Percentiles rank a stretch among this genome's conserved stretches.
phyloP scores from a whole-genome alignment of 805 yeast species.

The Metschnikowia hibisci region DNA sequence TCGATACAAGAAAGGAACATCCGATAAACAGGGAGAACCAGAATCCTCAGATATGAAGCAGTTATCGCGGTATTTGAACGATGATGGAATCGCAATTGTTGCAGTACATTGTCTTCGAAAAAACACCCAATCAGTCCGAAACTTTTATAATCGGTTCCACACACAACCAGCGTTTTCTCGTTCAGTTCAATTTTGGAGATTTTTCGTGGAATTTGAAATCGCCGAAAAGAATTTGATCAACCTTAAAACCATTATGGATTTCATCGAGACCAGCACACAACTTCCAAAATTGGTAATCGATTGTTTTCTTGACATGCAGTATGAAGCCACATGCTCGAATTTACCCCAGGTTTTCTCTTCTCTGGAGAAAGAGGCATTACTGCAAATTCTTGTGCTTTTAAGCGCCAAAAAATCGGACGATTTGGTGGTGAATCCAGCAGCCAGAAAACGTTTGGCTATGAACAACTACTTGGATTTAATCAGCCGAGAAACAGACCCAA shows the following conservation, averaged over 20 bases:
- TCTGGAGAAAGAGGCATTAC: slow-evolving; percentile 15
- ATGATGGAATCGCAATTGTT: slow-evolving; percentile 37
- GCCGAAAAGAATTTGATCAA: slow-evolving; percentile 41
- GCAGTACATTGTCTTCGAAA: slow-evolving; percentile 23
- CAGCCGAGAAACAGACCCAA: slow-evolving; percentile 8
- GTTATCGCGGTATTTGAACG: slow-evolving; percentile 34
- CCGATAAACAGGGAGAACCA: slow-evolving; percentile 1
- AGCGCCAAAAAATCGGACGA: slow-evolving; percentile 27
- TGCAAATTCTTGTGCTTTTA: slow-evolving; percentile 12
- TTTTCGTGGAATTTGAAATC: slow-evolving; percentile 51
- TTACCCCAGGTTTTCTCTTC: slow-evolving; percentile 18
- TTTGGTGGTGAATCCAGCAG: slow-evolving; percentile 23
- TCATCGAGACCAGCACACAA: slow-evolving; percentile 42
- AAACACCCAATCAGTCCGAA: slow-evolving; percentile 18
- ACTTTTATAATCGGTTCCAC: slow-evolving; percentile 29
- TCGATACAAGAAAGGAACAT: slow-evolving; percentile 11
- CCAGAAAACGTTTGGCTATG: slow-evolving; percentile 21
- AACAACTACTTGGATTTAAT: slow-evolving; percentile 18
- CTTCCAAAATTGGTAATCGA: slow-evolving; percentile 50
- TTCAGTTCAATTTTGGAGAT: slow-evolving; percentile 53
- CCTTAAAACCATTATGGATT: slow-evolving; percentile 41
- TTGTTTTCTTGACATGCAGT: slow-evolving; percentile 30
- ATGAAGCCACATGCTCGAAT: slow-evolving; percentile 21
- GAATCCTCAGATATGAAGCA: not conserved
- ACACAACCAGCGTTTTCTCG: slow-evolving; percentile 30